Percentiles rank a stretch among this genome's conserved stretches.
These are phyloP conservation scores for Teratosphaeria gauchensis DNA, from an alignment of 2,329 filamentous ascomycete genomes.

Conservation along the genomic window DNA sequence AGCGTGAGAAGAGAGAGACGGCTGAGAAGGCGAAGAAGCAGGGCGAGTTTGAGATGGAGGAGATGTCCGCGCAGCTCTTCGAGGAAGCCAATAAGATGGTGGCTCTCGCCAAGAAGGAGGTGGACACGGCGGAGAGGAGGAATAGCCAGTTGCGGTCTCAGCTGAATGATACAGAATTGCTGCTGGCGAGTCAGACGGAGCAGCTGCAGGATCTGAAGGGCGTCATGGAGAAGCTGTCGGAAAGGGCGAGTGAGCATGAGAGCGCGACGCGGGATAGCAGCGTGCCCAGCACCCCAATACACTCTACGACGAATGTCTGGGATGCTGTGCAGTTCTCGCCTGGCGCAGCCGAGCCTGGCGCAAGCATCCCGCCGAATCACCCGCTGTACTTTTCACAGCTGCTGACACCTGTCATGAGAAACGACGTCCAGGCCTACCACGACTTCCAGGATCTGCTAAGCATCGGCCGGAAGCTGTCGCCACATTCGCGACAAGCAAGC, in stretches of 20 bases:
- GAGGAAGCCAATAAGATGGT: slow-evolving; percentile 99
- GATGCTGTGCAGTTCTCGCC: slow-evolving; percentile 50
- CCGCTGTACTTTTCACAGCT: slow-evolving; percentile 72
- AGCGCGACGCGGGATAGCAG: slow-evolving; percentile 51
- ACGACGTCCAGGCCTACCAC: slow-evolving; percentile 68
- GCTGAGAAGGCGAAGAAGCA: slow-evolving; percentile 62
- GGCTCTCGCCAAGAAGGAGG: slow-evolving; percentile 73
- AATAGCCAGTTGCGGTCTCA: slow-evolving; percentile 83
- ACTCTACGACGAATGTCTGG: slow-evolving; percentile 48
- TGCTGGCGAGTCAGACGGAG: slow-evolving; percentile 85
- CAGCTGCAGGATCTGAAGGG: slow-evolving; percentile 84
- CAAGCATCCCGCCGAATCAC: slow-evolving; percentile 51
- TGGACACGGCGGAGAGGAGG: slow-evolving; percentile 64
- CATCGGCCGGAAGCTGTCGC: slow-evolving; percentile 48
- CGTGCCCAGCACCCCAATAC: slow-evolving; percentile 70
- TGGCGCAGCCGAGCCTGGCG: slow-evolving; percentile 31
- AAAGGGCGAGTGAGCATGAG: slow-evolving; percentile 58
- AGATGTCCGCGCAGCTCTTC: slow-evolving; percentile 83
- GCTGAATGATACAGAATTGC: slow-evolving; percentile 72
- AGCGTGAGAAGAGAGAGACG: slow-evolving; percentile 30
- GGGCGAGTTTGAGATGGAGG: slow-evolving; percentile 88
- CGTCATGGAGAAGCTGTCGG: slow-evolving; percentile 80
- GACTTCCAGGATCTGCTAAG: slow-evolving; percentile 75
- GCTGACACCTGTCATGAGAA: slow-evolving; percentile 71
- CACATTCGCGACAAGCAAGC: slow-evolving; percentile 56